phyloP scores from a whole-genome alignment of 441 rosid genomes.

The Erodium chrysanthum region DNA sequence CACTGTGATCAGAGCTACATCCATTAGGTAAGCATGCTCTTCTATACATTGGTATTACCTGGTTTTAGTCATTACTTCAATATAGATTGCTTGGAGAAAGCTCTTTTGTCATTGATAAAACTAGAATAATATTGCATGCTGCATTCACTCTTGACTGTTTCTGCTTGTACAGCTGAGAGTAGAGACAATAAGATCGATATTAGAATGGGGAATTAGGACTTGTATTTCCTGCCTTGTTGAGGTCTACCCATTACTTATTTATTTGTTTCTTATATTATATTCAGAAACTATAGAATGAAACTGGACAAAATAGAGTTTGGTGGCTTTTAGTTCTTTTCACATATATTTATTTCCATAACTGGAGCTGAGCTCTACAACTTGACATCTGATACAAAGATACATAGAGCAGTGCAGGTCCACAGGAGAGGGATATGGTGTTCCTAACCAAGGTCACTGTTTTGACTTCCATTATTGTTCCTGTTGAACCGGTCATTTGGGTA shows the following conservation, averaged over 20 bases:
- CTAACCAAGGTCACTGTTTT: background rate
- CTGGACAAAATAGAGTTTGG: background rate
- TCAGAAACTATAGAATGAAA: background rate
- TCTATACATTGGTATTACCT: slow-evolving; percentile 20
- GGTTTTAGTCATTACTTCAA: background rate
- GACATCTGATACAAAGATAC: too few species aligned
- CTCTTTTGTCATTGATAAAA: slow-evolving; percentile 9
- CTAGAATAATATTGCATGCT: slow-evolving; percentile 17
- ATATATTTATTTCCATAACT: background rate
- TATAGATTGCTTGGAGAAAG: slow-evolving; percentile 9
- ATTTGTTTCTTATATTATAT: slow-evolving; percentile 1
- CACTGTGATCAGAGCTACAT: slow-evolving; percentile 25
- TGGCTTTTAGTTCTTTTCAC: background rate
- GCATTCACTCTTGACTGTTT: slow-evolving; percentile 29
- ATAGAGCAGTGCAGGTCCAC: background rate
- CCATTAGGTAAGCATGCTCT: slow-evolving; percentile 18
- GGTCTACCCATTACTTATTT: slow-evolving; percentile 14
- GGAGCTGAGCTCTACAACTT: too few species aligned
- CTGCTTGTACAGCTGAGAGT: slow-evolving; percentile 21
- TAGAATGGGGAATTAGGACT: slow-evolving; percentile 15
- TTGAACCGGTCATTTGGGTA: background rate
- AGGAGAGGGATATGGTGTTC: background rate
- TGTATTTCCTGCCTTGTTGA: slow-evolving; percentile 23
- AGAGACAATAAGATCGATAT: slow-evolving; percentile 21
- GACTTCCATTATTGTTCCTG: background rate